Conservation (phyloP, 352 stramenopile genomes). For the Phytophthora capsici region DNA sequence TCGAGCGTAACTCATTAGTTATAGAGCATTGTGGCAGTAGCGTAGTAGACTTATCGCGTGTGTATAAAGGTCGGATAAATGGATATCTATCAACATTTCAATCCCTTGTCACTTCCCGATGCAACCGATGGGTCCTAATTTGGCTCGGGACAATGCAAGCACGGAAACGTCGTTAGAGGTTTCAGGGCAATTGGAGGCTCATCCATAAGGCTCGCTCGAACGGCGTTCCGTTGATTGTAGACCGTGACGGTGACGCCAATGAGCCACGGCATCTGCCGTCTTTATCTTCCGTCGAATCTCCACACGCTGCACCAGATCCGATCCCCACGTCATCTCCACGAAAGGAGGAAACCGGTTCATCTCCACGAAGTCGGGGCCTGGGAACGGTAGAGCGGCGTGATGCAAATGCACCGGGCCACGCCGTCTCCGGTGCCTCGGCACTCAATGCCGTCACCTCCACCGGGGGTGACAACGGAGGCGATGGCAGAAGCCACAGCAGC, state of each 20-base stretch:
- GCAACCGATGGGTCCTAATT: constrained; percentile 27
- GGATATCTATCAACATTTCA: constrained; percentile 29
- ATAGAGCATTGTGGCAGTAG: constrained; percentile 35
- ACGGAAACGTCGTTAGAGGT: constrained; percentile 39
- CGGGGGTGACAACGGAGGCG: constrained; percentile 17
- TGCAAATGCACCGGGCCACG: constrained; percentile 15
- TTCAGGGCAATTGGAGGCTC: constrained; percentile 33
- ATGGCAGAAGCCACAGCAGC: constrained; percentile 24
- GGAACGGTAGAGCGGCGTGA: constrained; percentile 25
- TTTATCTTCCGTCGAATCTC: constrained; percentile 17
- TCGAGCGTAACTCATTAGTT: constrained; percentile 23
- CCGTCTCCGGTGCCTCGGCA: constrained; percentile 11
- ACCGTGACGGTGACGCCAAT: constrained; percentile 34
- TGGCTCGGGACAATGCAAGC: constrained; percentile 17
- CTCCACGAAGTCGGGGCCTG: constrained; percentile 7
- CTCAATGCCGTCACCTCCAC: constrained; percentile 13
- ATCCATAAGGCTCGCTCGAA: background rate
- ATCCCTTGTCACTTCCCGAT: background rate
- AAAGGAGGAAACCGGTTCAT: background rate
- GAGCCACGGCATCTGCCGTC: constrained; percentile 33
- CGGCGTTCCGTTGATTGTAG: background rate
- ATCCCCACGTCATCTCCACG: constrained; percentile 11
- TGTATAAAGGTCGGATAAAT: constrained; percentile 31
- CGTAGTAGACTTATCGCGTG: constrained; percentile 25
- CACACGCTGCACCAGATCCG: constrained; percentile 9